These are phyloP conservation scores for Chimonanthus salicifolius DNA, from an alignment of 164 flowering plant species.

Conservation along the genomic window DNA sequence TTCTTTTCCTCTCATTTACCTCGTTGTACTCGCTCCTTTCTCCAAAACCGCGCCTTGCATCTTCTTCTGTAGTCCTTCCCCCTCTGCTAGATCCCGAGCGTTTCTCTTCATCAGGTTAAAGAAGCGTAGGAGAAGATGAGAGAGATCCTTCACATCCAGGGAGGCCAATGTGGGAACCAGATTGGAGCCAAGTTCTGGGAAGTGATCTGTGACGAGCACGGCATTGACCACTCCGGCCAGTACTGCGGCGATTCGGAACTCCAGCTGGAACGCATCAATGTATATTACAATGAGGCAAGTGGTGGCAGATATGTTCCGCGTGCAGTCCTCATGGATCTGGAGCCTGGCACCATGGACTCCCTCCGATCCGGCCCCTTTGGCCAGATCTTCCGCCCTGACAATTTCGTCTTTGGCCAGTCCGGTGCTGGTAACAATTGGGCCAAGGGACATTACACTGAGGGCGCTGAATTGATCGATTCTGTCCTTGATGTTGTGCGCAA, in stretches of 20 bases:
- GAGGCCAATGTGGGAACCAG: conserved; percentile 21
- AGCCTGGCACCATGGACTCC: conserved; percentile 22
- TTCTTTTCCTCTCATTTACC: not conserved
- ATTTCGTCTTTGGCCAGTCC: conserved; percentile 18
- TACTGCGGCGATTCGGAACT: conserved; percentile 16
- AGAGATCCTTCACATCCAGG: conserved; percentile 20
- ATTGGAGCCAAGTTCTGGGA: conserved; percentile 24
- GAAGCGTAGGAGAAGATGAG: conserved; percentile 3
- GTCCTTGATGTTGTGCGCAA: conserved; percentile 20
- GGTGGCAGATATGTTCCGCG: conserved; percentile 21
- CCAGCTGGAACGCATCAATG: conserved; percentile 20
- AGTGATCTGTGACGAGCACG: conserved; percentile 23
- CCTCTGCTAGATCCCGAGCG: not conserved
- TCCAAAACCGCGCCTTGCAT: not conserved
- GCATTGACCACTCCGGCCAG: conserved; percentile 16
- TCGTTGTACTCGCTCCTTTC: not conserved
- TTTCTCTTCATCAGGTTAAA: not conserved
- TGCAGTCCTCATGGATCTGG: conserved; percentile 20
- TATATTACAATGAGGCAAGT: conserved; percentile 20
- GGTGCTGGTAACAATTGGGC: conserved; percentile 24
- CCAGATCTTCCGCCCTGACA: conserved; percentile 20
- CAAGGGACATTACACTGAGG: conserved; percentile 21
- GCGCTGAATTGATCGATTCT: conserved; percentile 18
- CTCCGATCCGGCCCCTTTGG: conserved; percentile 18
- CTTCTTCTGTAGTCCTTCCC: not conserved